phyloP scores from a whole-genome alignment of 495 filamentous ascomycete genomes.

The Annulohypoxylon stygium region DNA sequence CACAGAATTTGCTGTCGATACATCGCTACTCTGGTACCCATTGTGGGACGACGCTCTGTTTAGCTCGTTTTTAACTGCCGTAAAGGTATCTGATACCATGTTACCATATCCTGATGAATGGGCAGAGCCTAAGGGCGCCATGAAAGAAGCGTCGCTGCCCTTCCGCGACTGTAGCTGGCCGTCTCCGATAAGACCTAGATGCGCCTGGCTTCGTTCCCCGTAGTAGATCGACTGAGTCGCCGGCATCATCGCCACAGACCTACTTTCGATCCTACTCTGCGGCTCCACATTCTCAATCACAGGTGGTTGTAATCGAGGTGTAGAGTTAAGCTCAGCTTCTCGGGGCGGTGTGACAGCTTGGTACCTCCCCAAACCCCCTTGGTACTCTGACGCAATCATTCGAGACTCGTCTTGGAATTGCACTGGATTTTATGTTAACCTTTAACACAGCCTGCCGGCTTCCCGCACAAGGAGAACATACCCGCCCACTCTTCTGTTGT shows the following conservation, averaged over 20 bases:
- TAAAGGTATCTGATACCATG: slow-evolving; percentile 45
- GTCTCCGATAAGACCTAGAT: slow-evolving; percentile 30
- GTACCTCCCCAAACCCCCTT: slow-evolving; percentile 83
- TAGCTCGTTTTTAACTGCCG: slow-evolving; percentile 40
- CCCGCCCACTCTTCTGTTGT: slow-evolving; percentile 77
- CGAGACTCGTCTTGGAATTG: slow-evolving; percentile 90
- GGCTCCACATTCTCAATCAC: slow-evolving; percentile 25
- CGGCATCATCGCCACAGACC: slow-evolving; percentile 27
- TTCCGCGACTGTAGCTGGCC: slow-evolving; percentile 49
- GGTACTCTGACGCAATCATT: slow-evolving; percentile 91
- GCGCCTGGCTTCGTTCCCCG: slow-evolving; percentile 36
- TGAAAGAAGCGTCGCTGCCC: slow-evolving; percentile 40
- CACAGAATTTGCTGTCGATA: slow-evolving; percentile 49
- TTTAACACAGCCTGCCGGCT: background rate
- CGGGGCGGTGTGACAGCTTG: slow-evolving; percentile 45
- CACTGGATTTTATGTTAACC: slow-evolving; percentile 57
- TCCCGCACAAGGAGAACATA: slow-evolving; percentile 40
- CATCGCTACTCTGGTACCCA: slow-evolving; percentile 49
- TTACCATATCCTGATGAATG: slow-evolving; percentile 35
- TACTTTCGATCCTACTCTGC: slow-evolving; percentile 20
- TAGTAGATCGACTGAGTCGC: slow-evolving; percentile 43
- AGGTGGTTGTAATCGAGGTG: slow-evolving; percentile 27
- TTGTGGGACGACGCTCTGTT: slow-evolving; percentile 37
- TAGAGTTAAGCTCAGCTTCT: slow-evolving; percentile 39
- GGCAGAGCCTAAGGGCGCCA: slow-evolving; percentile 30